Evolutionary conservation across 176 grass and related monocot species (phyloP), one percentile per base, ranked within the genome.

Genomic region (Phyllostachys edulis): DNA sequence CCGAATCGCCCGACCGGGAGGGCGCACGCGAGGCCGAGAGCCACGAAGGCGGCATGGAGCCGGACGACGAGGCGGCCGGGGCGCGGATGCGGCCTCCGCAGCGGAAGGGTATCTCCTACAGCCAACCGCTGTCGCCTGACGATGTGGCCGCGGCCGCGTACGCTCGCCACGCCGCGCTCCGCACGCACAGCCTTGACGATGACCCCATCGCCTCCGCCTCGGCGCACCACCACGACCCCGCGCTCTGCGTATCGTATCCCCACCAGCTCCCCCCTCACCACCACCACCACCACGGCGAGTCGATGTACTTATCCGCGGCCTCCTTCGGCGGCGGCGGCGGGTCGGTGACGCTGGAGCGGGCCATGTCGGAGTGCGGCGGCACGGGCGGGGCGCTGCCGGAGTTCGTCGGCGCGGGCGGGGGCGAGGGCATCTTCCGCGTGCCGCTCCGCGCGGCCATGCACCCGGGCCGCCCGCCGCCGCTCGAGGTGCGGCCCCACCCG

Each of bases 401-500:
- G 70, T 98, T 98, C 72, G 90, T 88, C 2, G 95, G 95, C 3
- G 75, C 57, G 11, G 90, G 95, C n/a, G 95, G 95, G 1, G 88
- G 75, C 67, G 71, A 67, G 20, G 95, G 91, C 39, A 80, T 93
- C 60, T 98, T 93, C 87, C 92, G 92, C 61, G 87, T 90, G 54
- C 95, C 95, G 49, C 77, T 77, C 26, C 90, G 89, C 41, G 90
- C 95, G 4, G 88, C 92, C 20, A 56, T 87, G 87, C 92, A 98
- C 80, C 95, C 91, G 15, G 84, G 1, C 52, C 92, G 95, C 7
- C 95, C 95, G 71, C 92, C 95, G n/a, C 18, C 87, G 37, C 49
- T 98, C 62, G 91, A 98, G 89, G 42, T 98, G 68, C 87, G 95
- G 2, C 95, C 89, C 3, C 92, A 93, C 76, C 95, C 92, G 21